Conservation (phyloP, 257 asterid genomes). For the Vinca minor region DNA sequence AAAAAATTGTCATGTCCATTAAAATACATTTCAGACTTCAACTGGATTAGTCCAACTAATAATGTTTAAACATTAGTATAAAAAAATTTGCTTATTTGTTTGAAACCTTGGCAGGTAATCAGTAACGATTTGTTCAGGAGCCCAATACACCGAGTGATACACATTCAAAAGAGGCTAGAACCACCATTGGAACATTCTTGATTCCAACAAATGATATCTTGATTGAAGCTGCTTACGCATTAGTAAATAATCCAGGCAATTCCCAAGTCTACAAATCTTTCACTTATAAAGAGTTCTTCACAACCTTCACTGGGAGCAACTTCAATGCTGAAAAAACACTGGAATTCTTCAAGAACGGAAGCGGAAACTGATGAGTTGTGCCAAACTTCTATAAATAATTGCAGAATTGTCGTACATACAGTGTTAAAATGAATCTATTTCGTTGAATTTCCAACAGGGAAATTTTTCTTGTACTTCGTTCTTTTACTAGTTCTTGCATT, state of each 20-base stretch:
- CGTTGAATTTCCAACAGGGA: too few relatives aligned
- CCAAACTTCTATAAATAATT: too few relatives aligned
- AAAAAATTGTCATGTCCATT: too few relatives aligned
- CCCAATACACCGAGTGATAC: conserved; percentile 55
- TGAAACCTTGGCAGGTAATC: conserved; percentile 27
- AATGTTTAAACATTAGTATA: too few relatives aligned
- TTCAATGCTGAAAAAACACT: conserved; percentile 23
- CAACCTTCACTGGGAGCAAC: conserved; percentile 13
- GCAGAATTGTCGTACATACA: too few relatives aligned
- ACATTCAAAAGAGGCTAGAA: conserved; percentile 29
- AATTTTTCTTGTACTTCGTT: too few relatives aligned
- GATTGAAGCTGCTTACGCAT: conserved; percentile 33
- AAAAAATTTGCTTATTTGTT: too few relatives aligned
- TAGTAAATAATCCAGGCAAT: conserved; percentile 9
- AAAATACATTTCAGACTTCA: too few relatives aligned
- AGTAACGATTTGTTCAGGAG: conserved; percentile 44
- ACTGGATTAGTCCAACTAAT: too few relatives aligned
- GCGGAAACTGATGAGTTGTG: too few relatives aligned
- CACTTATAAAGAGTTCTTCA: conserved; percentile 43
- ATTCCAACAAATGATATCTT: conserved; percentile 36
- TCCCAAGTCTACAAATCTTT: conserved; percentile 26
- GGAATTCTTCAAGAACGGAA: conserved; percentile 26
- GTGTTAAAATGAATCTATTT: too few relatives aligned
- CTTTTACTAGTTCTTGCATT: too few relatives aligned
- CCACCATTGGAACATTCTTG: conserved; percentile 41